Evolutionary conservation across 805 yeast genomes (phyloP), one percentile per base, ranked within the genome.

Genomic region (Metschnikowia kofuensis): DNA sequence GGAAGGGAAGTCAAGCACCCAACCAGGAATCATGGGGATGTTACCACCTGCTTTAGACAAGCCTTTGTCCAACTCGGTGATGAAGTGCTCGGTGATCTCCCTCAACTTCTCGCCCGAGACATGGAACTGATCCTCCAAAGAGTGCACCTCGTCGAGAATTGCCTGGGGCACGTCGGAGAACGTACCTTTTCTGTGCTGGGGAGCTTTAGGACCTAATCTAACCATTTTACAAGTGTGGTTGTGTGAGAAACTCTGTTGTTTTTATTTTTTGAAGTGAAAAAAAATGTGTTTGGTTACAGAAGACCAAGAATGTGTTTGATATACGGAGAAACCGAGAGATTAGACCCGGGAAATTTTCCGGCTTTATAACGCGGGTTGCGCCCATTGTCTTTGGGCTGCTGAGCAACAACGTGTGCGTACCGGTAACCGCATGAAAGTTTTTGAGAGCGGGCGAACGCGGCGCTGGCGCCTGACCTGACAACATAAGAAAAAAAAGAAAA

Each of bases 11-110:
- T 87, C 95, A 78, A 90, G 75, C 48, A 92, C 97, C 97, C 97
- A 92, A 53, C 95, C 88, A 42, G 96, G 96, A 65, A 86, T 90
- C 98, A 92, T 92, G 53, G 99, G 98, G 63, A 89, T 89, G 67
- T 85, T 85, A 50, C 94, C 95, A 45, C 94, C 92, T 49, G 76
- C 68, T 63, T 79, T 77, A 51, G 84, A 76, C 57, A 87, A 77
- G 52, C 97, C 97, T 68, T 87, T 87, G 55, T 83, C 82, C 60
- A 92, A 80, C 71, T 92, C 98, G 27, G 66, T 50, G 47, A 85
- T 79, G 69, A 92, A 92, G 64, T 85, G 96, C 42, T 79, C 77
- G 44, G 89, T 82, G 68, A 92, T 83, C 50, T 75, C 68, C 58
- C 76, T 75, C 64, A 92, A 79, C 55, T 76, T 81, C 8, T 75